phyloP scores from a whole-genome alignment of 139 green algal species.

The Closterium sp. region DNA sequence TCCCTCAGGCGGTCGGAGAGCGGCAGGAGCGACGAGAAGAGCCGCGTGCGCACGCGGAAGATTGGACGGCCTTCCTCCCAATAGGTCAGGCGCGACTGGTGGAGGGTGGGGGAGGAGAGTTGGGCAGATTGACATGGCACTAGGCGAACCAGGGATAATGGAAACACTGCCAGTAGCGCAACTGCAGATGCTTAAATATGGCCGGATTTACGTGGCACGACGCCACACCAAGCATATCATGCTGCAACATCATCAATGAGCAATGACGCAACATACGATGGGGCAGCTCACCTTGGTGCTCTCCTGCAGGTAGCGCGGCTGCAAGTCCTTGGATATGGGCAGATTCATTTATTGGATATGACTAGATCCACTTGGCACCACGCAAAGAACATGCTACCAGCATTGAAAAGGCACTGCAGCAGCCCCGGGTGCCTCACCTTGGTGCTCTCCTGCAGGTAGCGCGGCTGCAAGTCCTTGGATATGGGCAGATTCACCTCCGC shows the following conservation, averaged over 20 bases:
- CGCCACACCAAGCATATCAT: too few relatives aligned
- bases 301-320: constrained; percentile 37
- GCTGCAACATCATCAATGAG: too few relatives aligned
- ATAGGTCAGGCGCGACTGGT: constrained; percentile 5
- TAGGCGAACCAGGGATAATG: too few relatives aligned
- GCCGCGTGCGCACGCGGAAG: constrained; percentile 31
- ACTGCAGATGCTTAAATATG: too few relatives aligned
- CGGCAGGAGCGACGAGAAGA: constrained; percentile 40
- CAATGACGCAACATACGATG: too few relatives aligned
- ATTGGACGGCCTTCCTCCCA: constrained; percentile 33
- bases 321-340: constrained; percentile 38
- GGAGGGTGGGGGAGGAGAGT: too few relatives aligned
- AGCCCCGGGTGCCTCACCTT: constrained; percentile 7
- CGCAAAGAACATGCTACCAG: too few relatives aligned
- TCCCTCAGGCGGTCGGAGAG: constrained; percentile 21
- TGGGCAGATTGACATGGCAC: too few relatives aligned
- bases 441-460: constrained; percentile 32
- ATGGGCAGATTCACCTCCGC: constrained; percentile 35
- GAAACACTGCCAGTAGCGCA: too few relatives aligned
- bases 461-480: constrained; percentile 29
- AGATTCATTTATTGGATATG: background rate
- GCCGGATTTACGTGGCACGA: too few relatives aligned
- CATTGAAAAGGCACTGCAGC: too few relatives aligned
- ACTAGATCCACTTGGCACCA: too few relatives aligned
- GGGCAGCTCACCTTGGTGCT: constrained; percentile 25